Percentiles rank a stretch among this genome's conserved stretches.
Conservation (phyloP, 2,329 filamentous ascomycete genomes). For the Rhynchosporium graminicola region DNA sequence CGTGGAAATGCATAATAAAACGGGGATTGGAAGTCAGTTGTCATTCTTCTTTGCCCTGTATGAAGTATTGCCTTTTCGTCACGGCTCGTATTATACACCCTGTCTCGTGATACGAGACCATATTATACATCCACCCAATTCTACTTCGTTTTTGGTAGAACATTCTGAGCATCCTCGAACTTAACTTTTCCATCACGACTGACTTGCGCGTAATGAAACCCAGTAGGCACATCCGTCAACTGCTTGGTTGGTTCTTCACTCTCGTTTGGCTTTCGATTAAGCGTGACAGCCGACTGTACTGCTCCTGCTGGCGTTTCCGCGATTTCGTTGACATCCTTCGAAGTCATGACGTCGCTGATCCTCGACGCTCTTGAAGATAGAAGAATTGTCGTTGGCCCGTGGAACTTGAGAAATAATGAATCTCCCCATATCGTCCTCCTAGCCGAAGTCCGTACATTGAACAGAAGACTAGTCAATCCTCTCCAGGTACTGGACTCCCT, state of each 20-base stretch:
- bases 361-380: conserved; percentile 84
- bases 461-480: conserved; percentile 62
- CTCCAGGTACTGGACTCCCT: conserved; percentile 74
- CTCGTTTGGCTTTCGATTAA: conserved; percentile 45
- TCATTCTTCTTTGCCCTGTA: not conserved
- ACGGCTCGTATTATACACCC: not conserved
- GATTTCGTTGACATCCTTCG: conserved; percentile 84
- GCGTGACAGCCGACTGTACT: conserved; percentile 59
- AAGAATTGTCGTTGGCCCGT: conserved; percentile 81
- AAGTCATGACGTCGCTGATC: conserved; percentile 74
- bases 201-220: conserved; percentile 58
- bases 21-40: not conserved
- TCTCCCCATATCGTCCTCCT: conserved; percentile 92
- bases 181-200: conserved; percentile 62
- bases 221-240: conserved; percentile 44
- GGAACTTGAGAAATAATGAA: conserved; percentile 85
- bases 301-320: conserved; percentile 77
- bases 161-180: conserved; percentile 23
- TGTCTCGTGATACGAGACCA: not conserved
- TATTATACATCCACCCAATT: not conserved
- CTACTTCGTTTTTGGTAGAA: conserved; percentile 9
- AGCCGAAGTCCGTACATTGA: conserved; percentile 72
- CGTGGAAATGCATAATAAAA: not conserved
- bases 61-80: not conserved
- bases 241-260: conserved; percentile 36